Base-by-base conservation (phyloP, 176 grass and related monocot genomes). In the Carex kokanica region DNA sequence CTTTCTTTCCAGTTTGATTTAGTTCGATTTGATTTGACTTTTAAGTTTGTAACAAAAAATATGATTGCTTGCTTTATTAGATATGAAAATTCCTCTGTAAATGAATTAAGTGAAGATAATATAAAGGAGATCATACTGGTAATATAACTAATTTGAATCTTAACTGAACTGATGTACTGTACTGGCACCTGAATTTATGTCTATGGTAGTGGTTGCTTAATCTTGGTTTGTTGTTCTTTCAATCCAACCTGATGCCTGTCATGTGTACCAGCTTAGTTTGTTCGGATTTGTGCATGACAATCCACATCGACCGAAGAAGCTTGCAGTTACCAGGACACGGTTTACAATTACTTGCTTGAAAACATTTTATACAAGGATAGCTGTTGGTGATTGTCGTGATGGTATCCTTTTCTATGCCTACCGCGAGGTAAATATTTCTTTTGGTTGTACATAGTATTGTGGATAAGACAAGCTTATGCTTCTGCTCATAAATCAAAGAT, bases 401-500 rank as follows among this genome's bases (percentile, higher is more conserved):
- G 96, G 96, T 84, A 86, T 99, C 88, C 93, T 95, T 85, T 99
- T 99, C 86, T 99, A 90, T 86, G 91, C 89, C 61, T 99, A 95
- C 86, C 66, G 91, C 59, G 96, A 93, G 96, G 96, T 99, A 88
- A 54, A 40, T 83, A 16, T 83, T 23, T 81, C 54, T 82, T 87
- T 21, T 81, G 40, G 29, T 64, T 85, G 55, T 60, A 89, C 62
- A 47, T 52, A 47, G 9, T 81, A 81, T 81, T 60, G n/a, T 62
- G 58, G 34, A 43, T 52, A 49, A 18, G 36, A 21, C 45, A 47
- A 51, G 25, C 23, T 25, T 61, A 81, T 63, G 36, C 2, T 51
- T 72, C 38, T 40, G 67, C 24, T 72, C 13, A 38, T 41, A 24
- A 16, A 72, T 72, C 32, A 57, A 40, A 72, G 29, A 38, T 17